Conservation (phyloP, 371 early-diverging fungal species). For the Mucor sp. region DNA sequence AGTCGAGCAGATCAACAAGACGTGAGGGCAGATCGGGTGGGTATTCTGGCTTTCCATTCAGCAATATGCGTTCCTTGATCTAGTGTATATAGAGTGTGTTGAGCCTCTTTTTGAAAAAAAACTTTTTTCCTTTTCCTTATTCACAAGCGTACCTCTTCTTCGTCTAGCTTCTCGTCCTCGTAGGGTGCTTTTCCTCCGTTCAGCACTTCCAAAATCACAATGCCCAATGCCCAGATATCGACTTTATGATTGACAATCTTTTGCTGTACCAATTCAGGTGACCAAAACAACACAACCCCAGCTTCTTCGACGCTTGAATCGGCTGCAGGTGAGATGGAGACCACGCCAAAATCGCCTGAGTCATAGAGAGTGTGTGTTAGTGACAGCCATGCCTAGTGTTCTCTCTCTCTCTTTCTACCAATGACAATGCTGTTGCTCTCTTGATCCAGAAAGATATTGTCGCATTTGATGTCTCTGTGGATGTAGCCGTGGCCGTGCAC, state of each 20-base stretch:
- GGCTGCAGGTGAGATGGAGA: slow-evolving; percentile 50
- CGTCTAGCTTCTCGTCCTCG: slow-evolving; percentile 50
- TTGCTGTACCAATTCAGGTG: slow-evolving; percentile 52
- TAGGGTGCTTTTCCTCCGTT: slow-evolving; percentile 54
- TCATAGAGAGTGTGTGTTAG: not conserved
- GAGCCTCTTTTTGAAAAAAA: not conserved
- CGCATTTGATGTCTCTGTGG: slow-evolving; percentile 57
- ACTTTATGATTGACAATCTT: slow-evolving; percentile 46
- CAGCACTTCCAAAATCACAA: not conserved
- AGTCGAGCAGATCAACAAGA: slow-evolving; percentile 40
- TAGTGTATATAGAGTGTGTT: slow-evolving; percentile 7
- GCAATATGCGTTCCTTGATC: slow-evolving; percentile 52
- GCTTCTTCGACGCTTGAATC: slow-evolving; percentile 55
- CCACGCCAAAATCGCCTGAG: slow-evolving; percentile 55
- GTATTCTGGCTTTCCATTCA: slow-evolving; percentile 40
- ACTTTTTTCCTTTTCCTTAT: not conserved
- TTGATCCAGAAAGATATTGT: slow-evolving; percentile 49
- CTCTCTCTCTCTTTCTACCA: slow-evolving; percentile 22
- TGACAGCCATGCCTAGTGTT: not conserved
- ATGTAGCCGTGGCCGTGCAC: slow-evolving; percentile 52
- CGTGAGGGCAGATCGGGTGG: slow-evolving; percentile 40
- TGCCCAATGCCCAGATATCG: slow-evolving; percentile 3
- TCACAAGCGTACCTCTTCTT: slow-evolving; percentile 48
- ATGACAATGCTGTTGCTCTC: slow-evolving; percentile 45
- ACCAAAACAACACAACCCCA: slow-evolving; percentile 56